phyloP scores from a whole-genome alignment of 1,284 basidiomycete species.

The Stygiomarasmius scandens region DNA sequence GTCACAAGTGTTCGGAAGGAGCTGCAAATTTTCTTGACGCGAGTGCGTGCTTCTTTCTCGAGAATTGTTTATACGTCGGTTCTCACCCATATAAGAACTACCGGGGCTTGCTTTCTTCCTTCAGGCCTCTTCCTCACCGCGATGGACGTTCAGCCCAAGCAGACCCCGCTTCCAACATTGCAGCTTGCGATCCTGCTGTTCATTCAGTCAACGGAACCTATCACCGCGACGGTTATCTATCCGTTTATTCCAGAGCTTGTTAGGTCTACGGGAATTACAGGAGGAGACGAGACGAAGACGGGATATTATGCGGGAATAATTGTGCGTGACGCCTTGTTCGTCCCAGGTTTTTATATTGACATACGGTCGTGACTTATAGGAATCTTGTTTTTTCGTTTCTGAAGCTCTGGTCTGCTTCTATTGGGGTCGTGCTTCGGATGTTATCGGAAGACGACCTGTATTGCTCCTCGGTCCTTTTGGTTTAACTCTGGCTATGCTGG shows the following conservation, averaged over 20 bases:
- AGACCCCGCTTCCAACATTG: conserved; percentile 1
- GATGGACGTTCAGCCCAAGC: no score
- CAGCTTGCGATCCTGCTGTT: neutral
- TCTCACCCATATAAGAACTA: no score
- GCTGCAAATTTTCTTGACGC: no score
- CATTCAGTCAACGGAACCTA: conserved; percentile 1
- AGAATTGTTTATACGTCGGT: no score
- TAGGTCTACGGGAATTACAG: conserved; percentile 48
- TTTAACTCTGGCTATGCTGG: conserved; percentile 40
- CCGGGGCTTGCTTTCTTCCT: no score
- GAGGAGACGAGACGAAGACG: conserved; percentile 50
- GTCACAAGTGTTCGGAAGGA: no score
- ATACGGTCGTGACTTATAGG: conserved; percentile 25
- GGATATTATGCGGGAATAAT: conserved; percentile 62
- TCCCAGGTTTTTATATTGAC: conserved; percentile 6
- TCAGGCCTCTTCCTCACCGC: no score
- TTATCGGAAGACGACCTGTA: conserved; percentile 45
- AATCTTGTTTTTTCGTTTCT: conserved; percentile 46
- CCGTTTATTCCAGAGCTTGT: conserved; percentile 51
- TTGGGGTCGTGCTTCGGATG: conserved; percentile 48
- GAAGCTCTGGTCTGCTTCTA: conserved; percentile 42
- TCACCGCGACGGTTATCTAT: conserved; percentile 40
- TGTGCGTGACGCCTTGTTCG: conserved; percentile 34
- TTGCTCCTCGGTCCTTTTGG: conserved; percentile 47
- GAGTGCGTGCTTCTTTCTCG: no score